Base-by-base conservation (phyloP, 2,329 filamentous ascomycete genomes). In the Lachnellula hyalina region DNA sequence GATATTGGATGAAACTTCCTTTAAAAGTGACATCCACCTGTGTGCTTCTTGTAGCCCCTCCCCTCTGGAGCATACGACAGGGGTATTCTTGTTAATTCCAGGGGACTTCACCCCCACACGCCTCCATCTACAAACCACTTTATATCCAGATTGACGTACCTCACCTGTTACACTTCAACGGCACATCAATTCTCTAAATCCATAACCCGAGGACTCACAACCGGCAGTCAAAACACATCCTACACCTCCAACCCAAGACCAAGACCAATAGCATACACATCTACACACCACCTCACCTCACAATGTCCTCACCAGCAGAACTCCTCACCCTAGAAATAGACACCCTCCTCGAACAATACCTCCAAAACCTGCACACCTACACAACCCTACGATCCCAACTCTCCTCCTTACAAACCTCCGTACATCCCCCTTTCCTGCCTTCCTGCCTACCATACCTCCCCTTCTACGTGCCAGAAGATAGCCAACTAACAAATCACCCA, bases 281-380 rank as follows among this genome's bases (percentile, higher is more conserved):
- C 21, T 41, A 52, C 28, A 23, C 12, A 28, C 25, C 25, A 8
- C 19, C 19, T 21, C 25, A 28, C 25, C 25, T 28, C 25, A 28
- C 25, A 28, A 28, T 28, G 25, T 28, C 23, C 36, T 23, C 21
- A 19, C 23, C 40, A 47, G 46, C 8, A n/a, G 36, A 40, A 40
- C 14, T 8, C 36, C 54, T 63, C 38, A 63, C 63, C 5, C 46
- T 60, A 11, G 55, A 65, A 36, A 81, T 91, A 53, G 87, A 91
- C 68, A 60, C 65, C 49, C 77, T 90, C 28, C 75, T 90, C 23
- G 79, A 81, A 68, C 78, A 75, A 35, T 90, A 91, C 67, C 80
- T 93, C 9, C 58, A 68, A 52, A 76, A 87, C 1, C 73, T 92
- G 1, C 78, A 91, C 68, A 74, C 83, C 63, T 91, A 92, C 73